Percentiles rank a stretch among this genome's conserved stretches.
Evolutionary conservation across 2,329 filamentous ascomycete species (phyloP).

Genomic region (Xylaria sp.): DNA sequence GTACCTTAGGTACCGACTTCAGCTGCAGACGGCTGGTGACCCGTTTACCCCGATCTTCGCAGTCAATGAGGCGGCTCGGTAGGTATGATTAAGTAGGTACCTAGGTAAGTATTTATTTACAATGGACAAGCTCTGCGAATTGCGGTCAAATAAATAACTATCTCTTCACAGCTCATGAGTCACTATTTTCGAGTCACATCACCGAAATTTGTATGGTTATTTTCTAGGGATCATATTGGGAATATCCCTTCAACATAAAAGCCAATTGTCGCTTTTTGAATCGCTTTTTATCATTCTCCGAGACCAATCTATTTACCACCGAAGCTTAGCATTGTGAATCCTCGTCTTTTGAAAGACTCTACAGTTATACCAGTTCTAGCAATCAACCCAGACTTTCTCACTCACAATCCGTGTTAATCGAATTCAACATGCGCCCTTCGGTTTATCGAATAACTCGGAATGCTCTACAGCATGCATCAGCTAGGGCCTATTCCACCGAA

Average conservation of each 20-base stretch:
- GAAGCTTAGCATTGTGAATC: neutral
- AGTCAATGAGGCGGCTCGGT: neutral
- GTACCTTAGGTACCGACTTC: neutral
- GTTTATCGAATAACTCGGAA: constrained; percentile 28
- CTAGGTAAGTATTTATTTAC: neutral
- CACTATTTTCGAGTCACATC: neutral
- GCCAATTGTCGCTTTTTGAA: neutral
- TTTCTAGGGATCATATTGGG: neutral
- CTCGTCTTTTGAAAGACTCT: neutral
- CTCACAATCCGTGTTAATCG: neutral
- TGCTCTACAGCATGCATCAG: constrained; percentile 52
- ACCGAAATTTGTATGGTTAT: neutral
- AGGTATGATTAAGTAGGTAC: neutral
- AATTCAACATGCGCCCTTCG: constrained; percentile 36
- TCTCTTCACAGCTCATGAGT: constrained; percentile 13
- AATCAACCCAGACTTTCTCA: neutral
- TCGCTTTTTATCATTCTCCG: neutral
- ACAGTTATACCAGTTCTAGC: neutral
- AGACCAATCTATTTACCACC: neutral
- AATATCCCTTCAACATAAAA: neutral
- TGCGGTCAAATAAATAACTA: neutral
- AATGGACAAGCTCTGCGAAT: neutral
- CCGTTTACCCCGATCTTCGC: constrained; percentile 18
- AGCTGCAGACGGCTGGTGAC: constrained; percentile 4
- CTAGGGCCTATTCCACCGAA: constrained; percentile 43